A percentile compares a stretch with the other conserved stretches of the same genome.
Evolutionary conservation across 176 grass and related monocot genomes (phyloP).

Genomic region (Oryza coarctata): DNA sequence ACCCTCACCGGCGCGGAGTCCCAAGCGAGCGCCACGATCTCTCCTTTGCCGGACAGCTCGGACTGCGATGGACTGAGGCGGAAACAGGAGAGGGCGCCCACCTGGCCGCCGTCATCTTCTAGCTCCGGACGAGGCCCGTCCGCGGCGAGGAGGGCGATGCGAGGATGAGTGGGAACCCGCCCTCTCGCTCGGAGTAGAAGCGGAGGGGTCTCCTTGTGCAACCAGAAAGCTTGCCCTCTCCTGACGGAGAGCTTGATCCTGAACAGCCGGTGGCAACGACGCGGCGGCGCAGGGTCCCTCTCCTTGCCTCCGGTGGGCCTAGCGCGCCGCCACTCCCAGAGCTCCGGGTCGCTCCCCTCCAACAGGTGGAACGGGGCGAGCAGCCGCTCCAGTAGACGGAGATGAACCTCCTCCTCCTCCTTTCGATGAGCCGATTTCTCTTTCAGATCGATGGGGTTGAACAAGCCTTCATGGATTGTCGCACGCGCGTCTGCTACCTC

Average conservation of each 20-base stretch:
- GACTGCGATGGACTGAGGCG: background rate
- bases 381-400: background rate
- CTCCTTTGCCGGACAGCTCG: background rate
- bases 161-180: background rate
- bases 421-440: background rate
- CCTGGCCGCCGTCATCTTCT: background rate
- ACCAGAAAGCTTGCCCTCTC: background rate
- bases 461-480: too few species aligned
- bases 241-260: background rate
- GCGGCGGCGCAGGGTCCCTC: background rate
- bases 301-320: background rate
- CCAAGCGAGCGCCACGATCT: background rate
- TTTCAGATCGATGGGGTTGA: too few species aligned
- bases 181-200: background rate
- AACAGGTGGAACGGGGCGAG: background rate
- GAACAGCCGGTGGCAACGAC: background rate
- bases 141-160: background rate
- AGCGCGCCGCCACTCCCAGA: background rate
- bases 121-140: background rate
- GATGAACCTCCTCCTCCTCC: background rate
- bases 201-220: background rate
- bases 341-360: background rate
- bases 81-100: background rate
- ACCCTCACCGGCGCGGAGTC: background rate
- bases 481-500: too few species aligned